Percentiles rank a stretch among this genome's conserved stretches.
phyloP scores from a whole-genome alignment of 495 filamentous ascomycete genomes.

The Endocarpon pusillum region DNA sequence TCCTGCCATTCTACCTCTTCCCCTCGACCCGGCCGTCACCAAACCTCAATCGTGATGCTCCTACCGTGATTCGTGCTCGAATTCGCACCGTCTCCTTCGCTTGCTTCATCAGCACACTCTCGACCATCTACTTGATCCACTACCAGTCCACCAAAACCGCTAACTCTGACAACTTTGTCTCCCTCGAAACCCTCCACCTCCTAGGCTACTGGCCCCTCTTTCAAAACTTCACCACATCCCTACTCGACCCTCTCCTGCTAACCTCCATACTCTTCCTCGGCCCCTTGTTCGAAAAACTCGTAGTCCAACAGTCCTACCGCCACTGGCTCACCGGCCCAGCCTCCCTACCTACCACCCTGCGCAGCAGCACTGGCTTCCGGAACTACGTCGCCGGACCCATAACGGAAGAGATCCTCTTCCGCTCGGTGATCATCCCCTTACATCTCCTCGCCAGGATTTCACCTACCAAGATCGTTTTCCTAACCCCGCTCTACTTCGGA shows the following conservation, averaged over 20 bases:
- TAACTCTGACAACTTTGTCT: constrained; percentile 24
- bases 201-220: constrained; percentile 64
- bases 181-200: constrained; percentile 37
- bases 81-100: constrained; percentile 61
- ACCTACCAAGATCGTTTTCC: constrained; percentile 46
- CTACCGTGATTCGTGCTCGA: constrained; percentile 75
- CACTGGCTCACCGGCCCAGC: constrained; percentile 37
- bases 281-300: constrained; percentile 59
- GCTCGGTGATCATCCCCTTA: constrained; percentile 64
- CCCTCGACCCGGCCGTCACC: constrained; percentile 60
- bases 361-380: constrained; percentile 46
- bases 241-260: constrained; percentile 33
- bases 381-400: constrained; percentile 57
- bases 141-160: no score
- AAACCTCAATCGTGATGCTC: constrained; percentile 71
- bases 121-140: constrained; percentile 48
- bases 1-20: constrained; percentile 80
- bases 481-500: constrained; percentile 80
- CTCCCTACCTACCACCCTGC: constrained; percentile 28
- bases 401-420: constrained; percentile 88
- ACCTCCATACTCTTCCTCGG: constrained; percentile 70
- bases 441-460: constrained; percentile 55
- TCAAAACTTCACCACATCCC: constrained; percentile 36
- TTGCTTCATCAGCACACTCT: constrained; percentile 39
- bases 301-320: constrained; percentile 55